Evolutionary conservation across 129 eudicot genomes (phyloP), one percentile per base, ranked within the genome.

Genomic region (Helianthus annuus): DNA sequence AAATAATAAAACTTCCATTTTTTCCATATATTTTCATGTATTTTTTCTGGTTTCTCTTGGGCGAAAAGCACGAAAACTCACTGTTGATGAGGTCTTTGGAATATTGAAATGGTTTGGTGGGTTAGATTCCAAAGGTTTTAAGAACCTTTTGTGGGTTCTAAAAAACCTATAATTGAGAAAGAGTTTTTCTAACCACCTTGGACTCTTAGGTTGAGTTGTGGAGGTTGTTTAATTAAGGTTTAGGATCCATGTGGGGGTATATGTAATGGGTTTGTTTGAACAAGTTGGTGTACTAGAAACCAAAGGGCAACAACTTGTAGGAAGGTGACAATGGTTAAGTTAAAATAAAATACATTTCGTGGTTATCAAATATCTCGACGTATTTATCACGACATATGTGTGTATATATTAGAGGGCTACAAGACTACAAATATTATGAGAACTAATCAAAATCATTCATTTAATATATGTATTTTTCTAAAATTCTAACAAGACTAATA

Each of bases 11-110:
- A 8, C 39, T 17, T 38, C 17, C 39, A 17, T 22, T 55, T 55
- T 24, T 71, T 11, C 22, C 15, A n/a, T 71, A 58, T 59, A 71
- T 40, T 71, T 24, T 71, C 54, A 14, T 44, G 22, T 19, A 40
- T 39, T 44, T 1, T 7, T 13, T 70, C 40, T 16, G 36, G 51
- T 15, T 40, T 64, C 36, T 14, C 22, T 7, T 39, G 7, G 8
- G 45, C 9, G 4, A 39, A 39, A 39, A 39, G 8, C 45, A 39
- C 45, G 45, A 5, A 7, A 39, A 39, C 45, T 39, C 45, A 7
- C 8, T 6, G 6, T 9, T 39, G 45, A 4, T 39, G 45, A 0
- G 45, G 45, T 39, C 32, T 39, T 39, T 5, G 4, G 53, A 48
- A 48, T 10, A 11, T 11, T 10, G 53, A 48, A 9, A 13, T 48